phyloP scores from a whole-genome alignment of 1,284 basidiomycete species.

The Naganishia sp. region DNA sequence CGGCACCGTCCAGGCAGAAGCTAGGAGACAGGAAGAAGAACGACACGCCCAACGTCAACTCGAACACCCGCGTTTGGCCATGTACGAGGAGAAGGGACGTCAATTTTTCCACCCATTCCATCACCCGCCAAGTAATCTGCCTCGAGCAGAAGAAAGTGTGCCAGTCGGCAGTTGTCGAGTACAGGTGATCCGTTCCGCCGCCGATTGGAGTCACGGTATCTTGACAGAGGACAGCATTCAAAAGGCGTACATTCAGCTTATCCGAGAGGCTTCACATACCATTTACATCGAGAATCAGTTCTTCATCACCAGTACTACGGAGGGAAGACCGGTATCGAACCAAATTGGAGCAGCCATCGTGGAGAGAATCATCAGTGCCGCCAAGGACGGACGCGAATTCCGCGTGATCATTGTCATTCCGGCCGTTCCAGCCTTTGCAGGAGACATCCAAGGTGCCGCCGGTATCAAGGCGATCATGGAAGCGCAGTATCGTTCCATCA shows the following conservation, averaged over 20 bases:
- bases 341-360: constrained; percentile 77
- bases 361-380: constrained; percentile 78
- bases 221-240: constrained; percentile 82
- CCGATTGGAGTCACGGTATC: constrained; percentile 89
- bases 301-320: constrained; percentile 73
- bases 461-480: constrained; percentile 63
- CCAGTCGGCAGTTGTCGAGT: constrained; percentile 54
- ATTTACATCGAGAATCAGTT: constrained; percentile 25
- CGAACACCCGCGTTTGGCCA: constrained; percentile 51
- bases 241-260: constrained; percentile 72
- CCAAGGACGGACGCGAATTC: constrained; percentile 69
- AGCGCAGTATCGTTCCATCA: constrained; percentile 69
- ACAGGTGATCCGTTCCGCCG: constrained; percentile 77
- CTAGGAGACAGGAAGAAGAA: constrained; percentile 40
- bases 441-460: constrained; percentile 71
- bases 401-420: constrained; percentile 81
- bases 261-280: constrained; percentile 76
- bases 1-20: constrained; percentile 41
- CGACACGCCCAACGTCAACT: constrained; percentile 43
- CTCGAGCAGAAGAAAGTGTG: constrained; percentile 46
- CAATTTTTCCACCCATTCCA: constrained; percentile 53
- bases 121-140: constrained; percentile 46
- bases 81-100: constrained; percentile 50
- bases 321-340: constrained; percentile 69
- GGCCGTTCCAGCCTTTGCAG: constrained; percentile 59